Percentiles rank a stretch among this genome's conserved stretches.
Conservation (phyloP, 768 basidiomycete genomes). For the Pleurotus sapidus region DNA sequence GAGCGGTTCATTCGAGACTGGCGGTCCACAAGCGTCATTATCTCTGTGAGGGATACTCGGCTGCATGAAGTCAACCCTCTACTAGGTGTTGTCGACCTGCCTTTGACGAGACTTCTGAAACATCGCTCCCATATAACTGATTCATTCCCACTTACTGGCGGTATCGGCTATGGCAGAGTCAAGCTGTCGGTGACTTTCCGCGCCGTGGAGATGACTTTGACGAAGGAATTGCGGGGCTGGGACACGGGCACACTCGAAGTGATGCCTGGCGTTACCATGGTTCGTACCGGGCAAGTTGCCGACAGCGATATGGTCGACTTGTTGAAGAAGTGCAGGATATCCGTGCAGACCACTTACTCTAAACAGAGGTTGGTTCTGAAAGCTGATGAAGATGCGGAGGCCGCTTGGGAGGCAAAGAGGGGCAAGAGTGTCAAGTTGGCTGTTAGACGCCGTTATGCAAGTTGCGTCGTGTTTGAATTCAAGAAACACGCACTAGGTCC, state of each 20-base stretch:
- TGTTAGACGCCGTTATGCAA: slow-evolving; percentile 37
- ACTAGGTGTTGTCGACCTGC: slow-evolving; percentile 66
- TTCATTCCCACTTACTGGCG: slow-evolving; percentile 64
- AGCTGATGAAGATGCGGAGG: slow-evolving; percentile 15
- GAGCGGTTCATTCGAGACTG: slow-evolving; percentile 71
- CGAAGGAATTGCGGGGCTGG: slow-evolving; percentile 60
- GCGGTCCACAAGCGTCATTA: slow-evolving; percentile 53
- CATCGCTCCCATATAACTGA: slow-evolving; percentile 54
- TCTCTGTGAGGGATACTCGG: slow-evolving; percentile 62
- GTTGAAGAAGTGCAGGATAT: slow-evolving; percentile 35
- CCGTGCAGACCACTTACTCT: slow-evolving; percentile 33
- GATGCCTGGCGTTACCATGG: slow-evolving; percentile 20
- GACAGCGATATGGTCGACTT: slow-evolving; percentile 24
- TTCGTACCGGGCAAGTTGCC: slow-evolving; percentile 16
- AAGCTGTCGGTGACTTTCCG: slow-evolving; percentile 67
- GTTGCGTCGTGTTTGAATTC: slow-evolving; percentile 36
- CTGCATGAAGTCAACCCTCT: slow-evolving; percentile 63
- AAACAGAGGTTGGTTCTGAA: slow-evolving; percentile 32
- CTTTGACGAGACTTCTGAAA: slow-evolving; percentile 41
- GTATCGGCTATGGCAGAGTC: slow-evolving; percentile 64
- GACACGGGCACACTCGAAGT: slow-evolving; percentile 68
- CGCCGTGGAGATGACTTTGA: slow-evolving; percentile 57
- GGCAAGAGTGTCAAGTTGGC: slow-evolving; percentile 30
- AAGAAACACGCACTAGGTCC: slow-evolving; percentile 28
- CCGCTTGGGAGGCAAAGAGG: slow-evolving; percentile 31